These are phyloP conservation scores for Pythium chondricola DNA, from an alignment of 352 stramenopile species.

Conservation along the genomic window DNA sequence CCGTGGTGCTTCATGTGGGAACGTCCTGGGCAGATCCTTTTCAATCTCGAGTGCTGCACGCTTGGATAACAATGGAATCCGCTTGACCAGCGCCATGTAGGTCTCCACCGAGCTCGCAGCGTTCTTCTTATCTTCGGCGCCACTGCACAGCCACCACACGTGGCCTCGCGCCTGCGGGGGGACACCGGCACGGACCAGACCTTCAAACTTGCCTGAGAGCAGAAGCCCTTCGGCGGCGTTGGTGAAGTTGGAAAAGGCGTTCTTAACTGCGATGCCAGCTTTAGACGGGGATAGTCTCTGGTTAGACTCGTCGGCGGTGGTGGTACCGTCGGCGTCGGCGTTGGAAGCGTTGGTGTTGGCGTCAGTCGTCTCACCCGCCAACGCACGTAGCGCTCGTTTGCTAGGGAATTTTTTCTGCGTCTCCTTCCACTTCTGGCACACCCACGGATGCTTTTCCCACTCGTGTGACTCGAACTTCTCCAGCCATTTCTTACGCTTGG, in stretches of 20 bases:
- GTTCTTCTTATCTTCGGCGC: slow-evolving; percentile 42
- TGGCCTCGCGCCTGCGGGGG: slow-evolving; percentile 55
- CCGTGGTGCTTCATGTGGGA: slow-evolving; percentile 31
- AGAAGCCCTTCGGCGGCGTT: slow-evolving; percentile 44
- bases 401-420: slow-evolving; percentile 48
- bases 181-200: slow-evolving; percentile 53
- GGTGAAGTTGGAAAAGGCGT: slow-evolving; percentile 40
- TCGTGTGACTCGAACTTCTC: slow-evolving; percentile 51
- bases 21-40: slow-evolving; percentile 84
- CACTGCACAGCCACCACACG: slow-evolving; percentile 82
- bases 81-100: slow-evolving; percentile 47
- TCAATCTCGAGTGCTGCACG: slow-evolving; percentile 80
- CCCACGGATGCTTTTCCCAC: slow-evolving; percentile 35
- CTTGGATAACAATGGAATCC: slow-evolving; percentile 51
- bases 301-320: slow-evolving; percentile 1
- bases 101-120: slow-evolving; percentile 27
- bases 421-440: slow-evolving; percentile 70
- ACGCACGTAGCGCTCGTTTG: too few relatives aligned
- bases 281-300: slow-evolving; percentile 23
- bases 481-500: slow-evolving; percentile 39
- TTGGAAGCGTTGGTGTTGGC: too few relatives aligned
- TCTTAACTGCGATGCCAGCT: slow-evolving; percentile 41
- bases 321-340: background rate
- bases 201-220: slow-evolving; percentile 58
- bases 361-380: too few relatives aligned